Evolutionary conservation across 176 grass and related monocot genomes (phyloP).

Genomic region (Aegilops longissima): DNA sequence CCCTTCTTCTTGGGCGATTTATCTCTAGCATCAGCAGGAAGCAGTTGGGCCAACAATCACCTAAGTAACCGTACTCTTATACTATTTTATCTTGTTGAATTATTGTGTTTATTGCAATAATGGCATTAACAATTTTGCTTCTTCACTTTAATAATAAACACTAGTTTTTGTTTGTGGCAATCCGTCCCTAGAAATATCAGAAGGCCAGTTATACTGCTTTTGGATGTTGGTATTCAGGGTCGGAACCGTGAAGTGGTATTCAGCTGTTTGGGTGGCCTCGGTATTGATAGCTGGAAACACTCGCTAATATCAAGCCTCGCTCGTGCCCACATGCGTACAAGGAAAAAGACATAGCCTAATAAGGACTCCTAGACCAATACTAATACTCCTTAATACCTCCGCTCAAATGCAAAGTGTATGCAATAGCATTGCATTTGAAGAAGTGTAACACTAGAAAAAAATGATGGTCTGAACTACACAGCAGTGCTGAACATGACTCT

Average conservation of each 20-base stretch:
- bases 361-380: neutral
- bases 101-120: neutral
- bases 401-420: neutral
- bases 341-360: neutral
- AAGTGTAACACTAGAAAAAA: neutral
- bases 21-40: constrained; percentile 46
- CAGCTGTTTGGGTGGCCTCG: neutral
- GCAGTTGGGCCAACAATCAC: constrained; percentile 52
- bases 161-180: neutral
- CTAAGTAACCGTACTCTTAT: constrained; percentile 46
- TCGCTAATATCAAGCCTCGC: neutral
- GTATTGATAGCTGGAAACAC: neutral
- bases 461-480: too few relatives aligned
- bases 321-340: neutral
- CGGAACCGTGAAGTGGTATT: neutral
- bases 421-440: neutral
- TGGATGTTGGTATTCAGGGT: neutral
- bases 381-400: neutral
- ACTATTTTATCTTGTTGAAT: constrained; percentile 2
- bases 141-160: neutral
- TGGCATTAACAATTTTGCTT: constrained; percentile 9
- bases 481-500: too few relatives aligned
- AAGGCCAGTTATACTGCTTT: neutral
- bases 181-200: neutral
- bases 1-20: constrained; percentile 79